Base-by-base conservation (phyloP, 768 basidiomycete species). In the Tulasnella sp. region DNA sequence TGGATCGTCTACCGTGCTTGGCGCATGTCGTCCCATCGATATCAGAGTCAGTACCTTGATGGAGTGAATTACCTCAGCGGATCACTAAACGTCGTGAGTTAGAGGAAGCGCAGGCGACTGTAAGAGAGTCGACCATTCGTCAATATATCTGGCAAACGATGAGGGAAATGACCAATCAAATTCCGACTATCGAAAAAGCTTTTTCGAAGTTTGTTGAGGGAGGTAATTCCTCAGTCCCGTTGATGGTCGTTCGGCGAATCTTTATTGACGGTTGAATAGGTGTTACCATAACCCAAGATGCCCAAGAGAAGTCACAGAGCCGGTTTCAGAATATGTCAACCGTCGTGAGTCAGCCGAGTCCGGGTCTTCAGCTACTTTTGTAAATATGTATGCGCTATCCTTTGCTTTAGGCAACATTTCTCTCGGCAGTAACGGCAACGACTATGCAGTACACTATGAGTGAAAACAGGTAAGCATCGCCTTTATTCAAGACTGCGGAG, bases 1-100 rank as follows among this genome's bases (percentile, higher is more conserved):
- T 89, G 91, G 78, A 80, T 91, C 36, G 86, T 86, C 88, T 90
- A 90, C 75, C 90, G 90, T 90, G 84, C 89, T 14, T 88, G 87
- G 44, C 90, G 89, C 77, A 79, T 92, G 63, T 82, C 82, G 74
- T 85, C 85, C 70, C 91, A 90, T 76, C 52, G 19, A 29, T 11
- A 29, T 59, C 17, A 79, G 83, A 26, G 12, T 26, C 36, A 42
- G 41, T n/a, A 12, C 12, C 42, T 12, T 44, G 42, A 44, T n/a
- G 12, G 1, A 65, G 22, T 16, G 32, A 65, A 8, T 65, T 75
- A 37, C 88, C 91, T 3, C 87, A 90, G 76, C 80, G 88, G 76
- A 90, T 91, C 77, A 83, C 91, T 39, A 64, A 76, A 42, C 89
- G 90, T 75, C 82, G 90, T 11, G 83, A 86, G 19, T 78, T 80